Conservation (phyloP, 2,329 filamentous ascomycete species). For the Neurospora crassa region DNA sequence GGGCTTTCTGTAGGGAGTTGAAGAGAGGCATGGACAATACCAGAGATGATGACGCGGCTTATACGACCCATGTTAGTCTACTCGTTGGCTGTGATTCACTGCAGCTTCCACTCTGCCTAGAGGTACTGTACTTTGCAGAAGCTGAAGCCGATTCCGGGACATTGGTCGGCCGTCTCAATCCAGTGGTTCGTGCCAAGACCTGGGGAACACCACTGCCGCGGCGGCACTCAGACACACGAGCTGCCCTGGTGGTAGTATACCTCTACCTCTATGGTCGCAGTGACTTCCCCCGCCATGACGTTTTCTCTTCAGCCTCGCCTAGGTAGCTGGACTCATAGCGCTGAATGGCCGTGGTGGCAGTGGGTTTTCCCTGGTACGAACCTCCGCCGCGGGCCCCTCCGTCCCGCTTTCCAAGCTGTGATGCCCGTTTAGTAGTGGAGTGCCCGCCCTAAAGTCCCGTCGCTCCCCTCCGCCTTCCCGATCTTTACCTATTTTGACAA, state of each 20-base stretch:
- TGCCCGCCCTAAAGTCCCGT: neutral
- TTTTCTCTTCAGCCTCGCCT: slow-evolving; percentile 13
- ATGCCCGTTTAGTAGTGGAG: neutral
- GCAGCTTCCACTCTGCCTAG: too few species aligned
- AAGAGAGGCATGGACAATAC: neutral
- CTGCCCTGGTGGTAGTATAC: too few species aligned
- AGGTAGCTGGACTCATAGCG: neutral
- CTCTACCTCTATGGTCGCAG: slow-evolving; percentile 1
- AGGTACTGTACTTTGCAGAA: too few species aligned
- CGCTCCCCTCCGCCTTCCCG: neutral
- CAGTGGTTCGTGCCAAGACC: neutral
- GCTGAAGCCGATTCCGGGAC: too few species aligned
- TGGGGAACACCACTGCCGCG: neutral
- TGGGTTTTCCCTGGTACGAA: neutral
- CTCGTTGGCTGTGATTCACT: too few species aligned
- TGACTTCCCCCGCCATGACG: slow-evolving; percentile 13
- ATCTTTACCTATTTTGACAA: neutral
- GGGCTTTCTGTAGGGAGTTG: neutral
- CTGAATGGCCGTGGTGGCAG: neutral
- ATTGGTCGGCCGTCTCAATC: neutral
- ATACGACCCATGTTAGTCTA: too few species aligned
- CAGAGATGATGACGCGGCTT: neutral
- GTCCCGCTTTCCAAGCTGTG: neutral
- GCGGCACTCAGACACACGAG: neutral
- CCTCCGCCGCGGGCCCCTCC: neutral